These are phyloP conservation scores for Amanita jacksonii DNA, from an alignment of 768 basidiomycete species.

Conservation along the genomic window DNA sequence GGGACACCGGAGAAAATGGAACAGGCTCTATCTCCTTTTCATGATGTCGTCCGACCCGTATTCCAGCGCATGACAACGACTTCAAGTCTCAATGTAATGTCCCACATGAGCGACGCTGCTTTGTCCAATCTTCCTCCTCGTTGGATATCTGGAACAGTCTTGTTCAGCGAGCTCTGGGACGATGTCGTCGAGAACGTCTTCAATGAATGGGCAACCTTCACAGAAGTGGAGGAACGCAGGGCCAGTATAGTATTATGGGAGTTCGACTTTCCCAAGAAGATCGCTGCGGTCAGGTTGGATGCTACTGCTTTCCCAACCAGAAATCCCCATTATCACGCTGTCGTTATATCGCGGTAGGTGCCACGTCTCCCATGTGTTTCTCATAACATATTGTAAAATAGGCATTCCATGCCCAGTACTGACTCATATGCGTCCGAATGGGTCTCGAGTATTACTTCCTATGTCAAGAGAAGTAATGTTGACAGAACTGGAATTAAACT, in stretches of 20 bases:
- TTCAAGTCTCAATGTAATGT: constrained; percentile 11
- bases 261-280: constrained; percentile 11
- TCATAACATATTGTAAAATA: too few relatives aligned
- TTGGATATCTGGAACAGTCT: constrained; percentile 11
- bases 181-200: constrained; percentile 11
- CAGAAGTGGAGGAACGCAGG: constrained; percentile 10
- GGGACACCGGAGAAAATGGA: constrained; percentile 9
- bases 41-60: constrained; percentile 10
- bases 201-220: constrained; percentile 15
- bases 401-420: too few relatives aligned
- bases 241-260: constrained; percentile 14
- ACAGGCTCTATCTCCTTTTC: constrained; percentile 14
- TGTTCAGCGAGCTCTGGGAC: constrained; percentile 14
- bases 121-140: constrained; percentile 12
- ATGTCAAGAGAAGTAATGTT: constrained; percentile 3
- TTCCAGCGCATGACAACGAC: constrained; percentile 7
- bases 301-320: constrained; percentile 11
- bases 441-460: background rate
- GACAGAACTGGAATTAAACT: constrained; percentile 10
- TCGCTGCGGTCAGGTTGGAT: constrained; percentile 8
- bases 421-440: background rate
- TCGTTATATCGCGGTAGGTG: background rate
- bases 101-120: constrained; percentile 12
- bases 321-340: constrained; percentile 11
- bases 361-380: background rate